These are phyloP conservation scores for Picea abies DNA, from an alignment of 83 land plant genomes.

Conservation along the genomic window DNA sequence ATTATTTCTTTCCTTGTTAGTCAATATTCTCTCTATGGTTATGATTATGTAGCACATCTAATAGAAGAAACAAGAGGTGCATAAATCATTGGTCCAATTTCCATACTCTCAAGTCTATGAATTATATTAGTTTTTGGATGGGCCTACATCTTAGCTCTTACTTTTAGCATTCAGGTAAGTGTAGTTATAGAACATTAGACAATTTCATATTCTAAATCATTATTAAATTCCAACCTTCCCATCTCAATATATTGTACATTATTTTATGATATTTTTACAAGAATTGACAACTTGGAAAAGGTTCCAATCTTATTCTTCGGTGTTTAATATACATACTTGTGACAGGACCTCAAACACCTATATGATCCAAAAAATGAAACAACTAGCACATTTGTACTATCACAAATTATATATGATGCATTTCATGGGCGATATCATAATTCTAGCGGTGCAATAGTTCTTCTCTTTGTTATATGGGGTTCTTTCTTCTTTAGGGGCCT, in stretches of 20 bases:
- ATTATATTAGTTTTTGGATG: constrained; percentile 81
- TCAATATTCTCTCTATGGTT: constrained; percentile 91
- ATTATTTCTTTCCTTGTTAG: constrained; percentile 79
- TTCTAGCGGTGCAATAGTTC: constrained; percentile 68
- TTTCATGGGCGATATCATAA: constrained; percentile 86
- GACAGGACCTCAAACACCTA: too few relatives aligned
- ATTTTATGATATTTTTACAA: background rate
- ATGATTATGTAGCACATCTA: constrained; percentile 91
- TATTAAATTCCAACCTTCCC: background rate
- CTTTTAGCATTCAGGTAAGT: constrained; percentile 91
- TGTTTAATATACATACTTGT: too few relatives aligned
- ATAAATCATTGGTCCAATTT: constrained; percentile 75
- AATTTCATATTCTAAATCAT: background rate
- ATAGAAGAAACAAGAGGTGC: constrained; percentile 95
- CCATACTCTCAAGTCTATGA: constrained; percentile 86
- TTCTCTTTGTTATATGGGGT: constrained; percentile 79
- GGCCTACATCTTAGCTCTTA: constrained; percentile 83
- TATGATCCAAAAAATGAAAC: constrained; percentile 87
- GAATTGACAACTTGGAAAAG: background rate
- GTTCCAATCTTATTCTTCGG: background rate
- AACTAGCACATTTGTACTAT: constrained; percentile 81
- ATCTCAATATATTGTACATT: too few relatives aligned
- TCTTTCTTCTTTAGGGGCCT: constrained; percentile 93
- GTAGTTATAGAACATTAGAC: background rate
- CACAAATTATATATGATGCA: constrained; percentile 91